Percentiles rank a stretch among this genome's conserved stretches.
phyloP scores from a whole-genome alignment of 2,329 filamentous ascomycete genomes.

The Epichloe scottii region DNA sequence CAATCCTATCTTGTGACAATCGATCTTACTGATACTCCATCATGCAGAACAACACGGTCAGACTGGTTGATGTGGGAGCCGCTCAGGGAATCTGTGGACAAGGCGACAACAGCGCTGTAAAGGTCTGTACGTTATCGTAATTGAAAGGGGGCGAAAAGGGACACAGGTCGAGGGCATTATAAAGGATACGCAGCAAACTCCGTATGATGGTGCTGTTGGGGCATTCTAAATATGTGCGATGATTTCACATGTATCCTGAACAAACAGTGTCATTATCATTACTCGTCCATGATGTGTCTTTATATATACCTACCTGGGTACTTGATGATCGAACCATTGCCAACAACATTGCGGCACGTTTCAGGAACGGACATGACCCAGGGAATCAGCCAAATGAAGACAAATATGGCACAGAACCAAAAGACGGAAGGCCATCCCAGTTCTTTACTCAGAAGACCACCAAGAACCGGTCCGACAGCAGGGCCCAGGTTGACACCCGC shows the following conservation, averaged over 20 bases:
- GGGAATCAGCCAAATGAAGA: conserved; percentile 36
- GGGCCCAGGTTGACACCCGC: conserved; percentile 44
- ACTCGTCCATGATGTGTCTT: background rate
- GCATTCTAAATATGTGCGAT: background rate
- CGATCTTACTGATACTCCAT: background rate
- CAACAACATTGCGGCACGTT: conserved; percentile 46
- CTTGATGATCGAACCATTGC: conserved; percentile 42
- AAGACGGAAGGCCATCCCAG: conserved; percentile 55
- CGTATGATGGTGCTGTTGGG: background rate
- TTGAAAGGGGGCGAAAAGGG: background rate
- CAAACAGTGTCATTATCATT: background rate
- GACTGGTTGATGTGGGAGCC: conserved; percentile 97
- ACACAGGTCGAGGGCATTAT: background rate
- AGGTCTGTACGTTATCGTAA: background rate
- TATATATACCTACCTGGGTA: background rate
- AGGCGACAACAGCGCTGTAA: conserved; percentile 43
- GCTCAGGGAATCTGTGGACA: conserved; percentile 55
- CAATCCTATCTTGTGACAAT: background rate
- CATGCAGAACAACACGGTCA: conserved; percentile 70
- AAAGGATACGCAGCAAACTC: background rate
- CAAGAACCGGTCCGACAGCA: conserved; percentile 46
- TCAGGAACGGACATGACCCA: conserved; percentile 46
- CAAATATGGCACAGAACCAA: conserved; percentile 52
- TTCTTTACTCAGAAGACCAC: conserved; percentile 50
- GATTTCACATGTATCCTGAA: background rate